Evolutionary conservation across 257 asterid species (phyloP).

Genomic region (Solanum verrucosum): DNA sequence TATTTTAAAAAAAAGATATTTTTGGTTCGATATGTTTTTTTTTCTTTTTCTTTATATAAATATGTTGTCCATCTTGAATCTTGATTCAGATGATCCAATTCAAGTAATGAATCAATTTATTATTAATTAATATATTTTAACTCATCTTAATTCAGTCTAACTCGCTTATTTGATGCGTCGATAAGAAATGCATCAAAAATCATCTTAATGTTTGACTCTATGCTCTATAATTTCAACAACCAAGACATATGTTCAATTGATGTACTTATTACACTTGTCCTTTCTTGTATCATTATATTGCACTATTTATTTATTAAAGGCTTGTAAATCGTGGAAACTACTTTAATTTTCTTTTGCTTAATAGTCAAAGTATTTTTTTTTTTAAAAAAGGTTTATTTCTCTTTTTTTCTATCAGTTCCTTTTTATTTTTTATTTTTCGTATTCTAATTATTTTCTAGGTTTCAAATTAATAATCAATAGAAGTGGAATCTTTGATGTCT

Average conservation of each 20-base stretch:
- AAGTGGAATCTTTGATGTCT: not conserved
- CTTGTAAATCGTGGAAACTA: not conserved
- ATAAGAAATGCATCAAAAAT: not conserved
- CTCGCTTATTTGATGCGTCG: fast-evolving
- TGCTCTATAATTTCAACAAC: not conserved
- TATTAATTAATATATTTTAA: not conserved
- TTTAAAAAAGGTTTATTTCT: not conserved
- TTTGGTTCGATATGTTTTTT: not conserved
- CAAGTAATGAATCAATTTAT: not conserved
- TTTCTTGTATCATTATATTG: not conserved
- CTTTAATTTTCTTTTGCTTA: not conserved
- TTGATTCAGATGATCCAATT: not conserved
- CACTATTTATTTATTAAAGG: not conserved
- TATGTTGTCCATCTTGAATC: not conserved
- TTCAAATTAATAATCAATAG: not conserved
- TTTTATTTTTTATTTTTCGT: not conserved
- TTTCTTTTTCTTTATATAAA: not conserved
- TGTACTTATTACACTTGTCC: not conserved
- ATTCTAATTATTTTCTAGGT: not conserved
- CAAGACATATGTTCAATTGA: not conserved
- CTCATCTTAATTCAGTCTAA: not conserved
- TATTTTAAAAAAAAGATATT: too few relatives aligned
- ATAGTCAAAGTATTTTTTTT: not conserved
- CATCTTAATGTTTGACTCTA: not conserved
- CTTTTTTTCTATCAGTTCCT: not conserved